These are phyloP conservation scores for Annulohypoxylon maeteangense DNA, from an alignment of 495 filamentous ascomycete genomes.

Conservation along the genomic window DNA sequence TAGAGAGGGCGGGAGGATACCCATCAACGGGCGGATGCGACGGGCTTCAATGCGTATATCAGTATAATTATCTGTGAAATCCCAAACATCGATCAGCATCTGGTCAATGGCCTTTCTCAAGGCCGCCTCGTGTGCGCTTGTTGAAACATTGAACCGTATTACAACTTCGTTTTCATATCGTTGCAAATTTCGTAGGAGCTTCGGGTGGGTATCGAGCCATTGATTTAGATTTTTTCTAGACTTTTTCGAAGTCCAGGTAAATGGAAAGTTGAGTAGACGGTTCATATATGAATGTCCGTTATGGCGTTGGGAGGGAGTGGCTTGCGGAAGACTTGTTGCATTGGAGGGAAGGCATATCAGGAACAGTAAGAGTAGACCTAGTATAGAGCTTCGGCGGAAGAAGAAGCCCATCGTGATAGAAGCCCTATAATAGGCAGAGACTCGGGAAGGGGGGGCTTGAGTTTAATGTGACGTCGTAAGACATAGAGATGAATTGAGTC, in stretches of 20 bases:
- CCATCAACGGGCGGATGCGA: slow-evolving; percentile 83
- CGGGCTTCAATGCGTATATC: slow-evolving; percentile 84
- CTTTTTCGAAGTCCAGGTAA: slow-evolving; percentile 27
- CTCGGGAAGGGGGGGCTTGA: not conserved
- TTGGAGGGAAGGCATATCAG: slow-evolving; percentile 8
- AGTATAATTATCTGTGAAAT: slow-evolving; percentile 81
- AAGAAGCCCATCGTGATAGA: slow-evolving; percentile 24
- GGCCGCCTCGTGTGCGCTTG: slow-evolving; percentile 73
- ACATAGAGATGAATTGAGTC: slow-evolving; percentile 13
- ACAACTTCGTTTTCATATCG: slow-evolving; percentile 85
- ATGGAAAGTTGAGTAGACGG: slow-evolving; percentile 41
- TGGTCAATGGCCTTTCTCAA: slow-evolving; percentile 78
- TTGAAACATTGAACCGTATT: slow-evolving; percentile 83
- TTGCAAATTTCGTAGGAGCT: slow-evolving; percentile 38
- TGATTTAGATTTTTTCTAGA: slow-evolving; percentile 31
- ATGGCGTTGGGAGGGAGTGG: not conserved
- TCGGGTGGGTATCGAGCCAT: slow-evolving; percentile 49
- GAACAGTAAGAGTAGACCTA: slow-evolving; percentile 19
- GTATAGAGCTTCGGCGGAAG: slow-evolving; percentile 14
- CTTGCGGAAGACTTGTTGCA: slow-evolving; percentile 26
- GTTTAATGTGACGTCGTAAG: slow-evolving; percentile 17
- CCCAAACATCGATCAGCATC: slow-evolving; percentile 91
- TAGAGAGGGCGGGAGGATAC: slow-evolving; percentile 79
- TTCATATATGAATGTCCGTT: slow-evolving; percentile 33
- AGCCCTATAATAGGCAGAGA: not conserved